Base-by-base conservation (phyloP, 495 filamentous ascomycete species). In the Delitschia confertaspora region DNA sequence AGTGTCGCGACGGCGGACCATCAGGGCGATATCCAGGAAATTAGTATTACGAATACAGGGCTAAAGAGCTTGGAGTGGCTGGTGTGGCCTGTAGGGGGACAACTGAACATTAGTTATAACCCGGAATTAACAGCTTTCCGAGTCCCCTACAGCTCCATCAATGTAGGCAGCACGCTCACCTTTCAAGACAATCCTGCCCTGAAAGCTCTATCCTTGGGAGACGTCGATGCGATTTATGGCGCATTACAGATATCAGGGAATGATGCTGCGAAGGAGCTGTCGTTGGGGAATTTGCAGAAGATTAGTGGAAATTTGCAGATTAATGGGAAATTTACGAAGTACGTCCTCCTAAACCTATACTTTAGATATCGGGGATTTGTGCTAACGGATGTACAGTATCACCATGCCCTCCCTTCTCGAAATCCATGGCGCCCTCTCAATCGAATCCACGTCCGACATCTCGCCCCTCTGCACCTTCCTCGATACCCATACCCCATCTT, bases 51-150 rank as follows among this genome's bases (percentile, higher is more conserved):
- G 8, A 45, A 51, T 14, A 51, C 47, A 4, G 30, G 33, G 8
- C 14, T 51, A 4, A 51, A 39, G 37, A 45, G 7, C 18, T 22
- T 51, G 23, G 33, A 45, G 11, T 51, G 47, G 47, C 6, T 51
- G 1, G 26, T 16, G 4, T 51, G 47, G 47, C 40, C 47, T 4
- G 33, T 51, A 1, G 39, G 40, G 14, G 13, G 5, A 5, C 5
- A n/a, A 11, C 25, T 51, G 1, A 45, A 44, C 24, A 39, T 51
- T 10, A 32, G 24, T 26, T 14, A 27, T 3, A 51, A 51, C 25
- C 33, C 24, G 0, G 38, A 37, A 13, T 41, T 51, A 13, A 14
- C 24, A 16, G 25, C 39, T 2, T 44, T 51, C 34, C 10, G 6
- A 5, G 34, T 51, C 0, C 33, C 47, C 2, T 51, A 51, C 26